Evolutionary conservation across 2,329 filamentous ascomycete species (phyloP).

Genomic region (Ramularia collo-cygni): DNA sequence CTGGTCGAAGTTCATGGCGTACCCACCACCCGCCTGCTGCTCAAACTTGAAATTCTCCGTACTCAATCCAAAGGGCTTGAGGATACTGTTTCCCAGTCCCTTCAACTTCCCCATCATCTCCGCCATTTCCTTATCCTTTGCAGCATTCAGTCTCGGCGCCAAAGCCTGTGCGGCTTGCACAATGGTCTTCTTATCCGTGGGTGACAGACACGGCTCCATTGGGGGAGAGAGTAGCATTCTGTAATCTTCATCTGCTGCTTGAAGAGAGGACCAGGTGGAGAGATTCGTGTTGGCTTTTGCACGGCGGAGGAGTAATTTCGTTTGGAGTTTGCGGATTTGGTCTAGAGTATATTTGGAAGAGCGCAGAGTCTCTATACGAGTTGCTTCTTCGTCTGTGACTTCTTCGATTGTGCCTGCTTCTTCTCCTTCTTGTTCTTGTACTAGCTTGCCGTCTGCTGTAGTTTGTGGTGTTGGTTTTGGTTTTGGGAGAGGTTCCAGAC

Average conservation of each 20-base stretch:
- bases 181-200: conserved; percentile 62
- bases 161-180: conserved; percentile 58
- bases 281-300: conserved; percentile 65
- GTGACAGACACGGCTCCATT: conserved; percentile 53
- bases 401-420: conserved; percentile 42
- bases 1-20: conserved; percentile 82
- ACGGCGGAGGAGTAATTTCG: conserved; percentile 75
- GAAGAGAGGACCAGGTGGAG: conserved; percentile 71
- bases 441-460: conserved; percentile 16
- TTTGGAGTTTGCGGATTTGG: conserved; percentile 69
- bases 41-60: conserved; percentile 95
- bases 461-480: conserved; percentile 19
- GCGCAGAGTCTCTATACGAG: conserved; percentile 38
- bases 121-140: conserved; percentile 78
- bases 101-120: conserved; percentile 99
- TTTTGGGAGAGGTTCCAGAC: conserved; percentile 44
- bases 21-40: conserved; percentile 81
- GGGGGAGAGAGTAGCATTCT: conserved; percentile 47
- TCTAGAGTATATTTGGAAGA: conserved; percentile 40
- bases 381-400: conserved; percentile 39
- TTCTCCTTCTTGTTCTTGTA: conserved; percentile 21
- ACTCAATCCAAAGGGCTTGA: conserved; percentile 88
- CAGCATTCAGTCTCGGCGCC: conserved; percentile 63
- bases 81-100: conserved; percentile 79
- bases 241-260: conserved; percentile 77